Percentiles rank a stretch among this genome's conserved stretches.
phyloP scores from a whole-genome alignment of 805 yeast species.

The Candida stauntonica region DNA sequence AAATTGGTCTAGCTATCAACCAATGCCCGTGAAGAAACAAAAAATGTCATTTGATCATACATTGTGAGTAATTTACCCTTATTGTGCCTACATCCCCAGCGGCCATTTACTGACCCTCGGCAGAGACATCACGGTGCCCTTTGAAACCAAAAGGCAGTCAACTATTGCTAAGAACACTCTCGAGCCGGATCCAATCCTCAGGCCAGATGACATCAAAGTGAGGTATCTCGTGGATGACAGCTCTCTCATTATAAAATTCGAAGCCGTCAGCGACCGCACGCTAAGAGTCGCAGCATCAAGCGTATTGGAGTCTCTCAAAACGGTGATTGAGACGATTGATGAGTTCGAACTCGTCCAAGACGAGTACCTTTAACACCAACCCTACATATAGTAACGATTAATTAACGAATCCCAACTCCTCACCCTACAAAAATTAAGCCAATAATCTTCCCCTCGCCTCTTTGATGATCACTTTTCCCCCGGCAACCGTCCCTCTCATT shows the following conservation, averaged over 20 bases:
- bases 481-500: background rate
- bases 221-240: conserved; percentile 34
- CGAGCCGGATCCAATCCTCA: conserved; percentile 77
- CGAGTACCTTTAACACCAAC: background rate
- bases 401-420: no score
- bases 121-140: conserved; percentile 56
- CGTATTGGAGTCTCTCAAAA: conserved; percentile 69
- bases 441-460: background rate
- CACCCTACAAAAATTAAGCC: background rate
- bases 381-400: background rate
- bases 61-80: no score
- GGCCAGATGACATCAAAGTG: conserved; percentile 58
- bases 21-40: conserved; percentile 9
- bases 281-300: conserved; percentile 83
- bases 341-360: conserved; percentile 43
- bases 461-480: background rate
- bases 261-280: conserved; percentile 65
- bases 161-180: conserved; percentile 56
- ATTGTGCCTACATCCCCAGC: no score
- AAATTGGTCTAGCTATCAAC: background rate
- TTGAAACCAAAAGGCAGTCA: conserved; percentile 55
- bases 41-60: conserved; percentile 18
- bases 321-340: conserved; percentile 77
- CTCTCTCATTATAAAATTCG: conserved; percentile 43
- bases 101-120: no score